Conservation (phyloP, 1,284 basidiomycete genomes). For the Malassezia arunalokei region DNA sequence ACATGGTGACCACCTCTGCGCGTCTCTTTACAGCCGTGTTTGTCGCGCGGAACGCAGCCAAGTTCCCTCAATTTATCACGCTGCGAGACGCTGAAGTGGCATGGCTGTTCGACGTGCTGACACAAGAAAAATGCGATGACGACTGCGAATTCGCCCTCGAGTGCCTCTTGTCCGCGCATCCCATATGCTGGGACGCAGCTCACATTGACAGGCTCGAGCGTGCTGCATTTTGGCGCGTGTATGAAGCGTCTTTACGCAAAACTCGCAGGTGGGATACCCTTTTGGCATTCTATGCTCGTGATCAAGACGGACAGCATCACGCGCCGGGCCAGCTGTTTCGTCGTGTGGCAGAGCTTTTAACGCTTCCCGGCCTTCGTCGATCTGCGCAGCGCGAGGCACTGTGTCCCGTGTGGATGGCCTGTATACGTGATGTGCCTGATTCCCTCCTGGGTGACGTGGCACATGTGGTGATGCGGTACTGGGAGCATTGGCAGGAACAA, state of each 20-base stretch:
- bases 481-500: conserved; percentile 55
- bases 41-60: conserved; percentile 86
- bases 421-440: conserved; percentile 19
- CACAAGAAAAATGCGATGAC: conserved; percentile 54
- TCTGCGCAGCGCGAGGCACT: conserved; percentile 39
- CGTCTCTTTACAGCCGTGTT: conserved; percentile 84
- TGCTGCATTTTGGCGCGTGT: conserved; percentile 80
- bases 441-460: conserved; percentile 48
- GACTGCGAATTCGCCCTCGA: conserved; percentile 91
- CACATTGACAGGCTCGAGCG: conserved; percentile 62
- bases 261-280: conserved; percentile 66
- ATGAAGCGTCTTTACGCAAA: conserved; percentile 65
- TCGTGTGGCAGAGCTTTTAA: conserved; percentile 57
- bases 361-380: conserved; percentile 44
- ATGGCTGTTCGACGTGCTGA: conserved; percentile 64
- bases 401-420: conserved; percentile 16
- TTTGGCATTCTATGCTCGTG: conserved; percentile 62
- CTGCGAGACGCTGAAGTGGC: conserved; percentile 61
- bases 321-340: conserved; percentile 52
- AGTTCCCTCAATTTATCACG: conserved; percentile 80
- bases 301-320: conserved; percentile 54
- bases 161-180: conserved; percentile 83
- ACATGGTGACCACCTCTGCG: neutral
- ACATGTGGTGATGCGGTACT: conserved; percentile 57
- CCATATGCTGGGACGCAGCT: conserved; percentile 61